Conservation (phyloP, 2,329 filamentous ascomycete species). For the Cercospora zeina region DNA sequence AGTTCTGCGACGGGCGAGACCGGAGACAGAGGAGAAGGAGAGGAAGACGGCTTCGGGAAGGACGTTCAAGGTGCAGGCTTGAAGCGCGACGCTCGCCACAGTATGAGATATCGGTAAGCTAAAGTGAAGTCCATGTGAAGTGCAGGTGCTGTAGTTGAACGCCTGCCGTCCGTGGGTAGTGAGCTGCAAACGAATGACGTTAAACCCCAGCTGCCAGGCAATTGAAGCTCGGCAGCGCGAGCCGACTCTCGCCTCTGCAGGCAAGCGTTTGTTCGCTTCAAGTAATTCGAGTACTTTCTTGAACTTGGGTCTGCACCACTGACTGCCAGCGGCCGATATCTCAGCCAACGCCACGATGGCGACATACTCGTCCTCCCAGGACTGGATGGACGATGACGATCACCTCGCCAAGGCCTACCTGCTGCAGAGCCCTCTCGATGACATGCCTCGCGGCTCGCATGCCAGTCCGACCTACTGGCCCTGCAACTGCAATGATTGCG, state of each 20-base stretch:
- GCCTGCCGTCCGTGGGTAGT: background rate
- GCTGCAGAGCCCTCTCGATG: background rate
- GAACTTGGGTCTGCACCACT: background rate
- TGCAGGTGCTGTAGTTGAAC: background rate
- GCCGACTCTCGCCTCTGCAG: background rate
- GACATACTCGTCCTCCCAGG: background rate
- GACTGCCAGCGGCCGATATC: background rate
- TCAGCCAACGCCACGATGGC: background rate
- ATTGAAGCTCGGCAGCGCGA: background rate
- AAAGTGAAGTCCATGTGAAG: background rate
- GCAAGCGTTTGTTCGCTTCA: background rate
- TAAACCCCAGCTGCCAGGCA: background rate
- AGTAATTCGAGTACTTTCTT: background rate
- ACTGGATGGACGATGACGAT: background rate
- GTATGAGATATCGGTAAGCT: background rate
- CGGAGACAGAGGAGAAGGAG: conserved; percentile 95
- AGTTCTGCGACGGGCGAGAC: conserved; percentile 95
- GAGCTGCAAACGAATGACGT: background rate
- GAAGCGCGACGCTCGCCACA: background rate
- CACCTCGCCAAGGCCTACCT: background rate
- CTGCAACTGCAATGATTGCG: background rate
- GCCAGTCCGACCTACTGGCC: background rate
- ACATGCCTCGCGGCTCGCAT: background rate
- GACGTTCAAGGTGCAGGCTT: conserved; percentile 71
- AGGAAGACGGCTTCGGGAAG: conserved; percentile 96